Percentiles rank a stretch among this genome's conserved stretches.
These are phyloP conservation scores for Myriangium duriaei DNA, from an alignment of 2,329 filamentous ascomycete genomes.

Conservation along the genomic window DNA sequence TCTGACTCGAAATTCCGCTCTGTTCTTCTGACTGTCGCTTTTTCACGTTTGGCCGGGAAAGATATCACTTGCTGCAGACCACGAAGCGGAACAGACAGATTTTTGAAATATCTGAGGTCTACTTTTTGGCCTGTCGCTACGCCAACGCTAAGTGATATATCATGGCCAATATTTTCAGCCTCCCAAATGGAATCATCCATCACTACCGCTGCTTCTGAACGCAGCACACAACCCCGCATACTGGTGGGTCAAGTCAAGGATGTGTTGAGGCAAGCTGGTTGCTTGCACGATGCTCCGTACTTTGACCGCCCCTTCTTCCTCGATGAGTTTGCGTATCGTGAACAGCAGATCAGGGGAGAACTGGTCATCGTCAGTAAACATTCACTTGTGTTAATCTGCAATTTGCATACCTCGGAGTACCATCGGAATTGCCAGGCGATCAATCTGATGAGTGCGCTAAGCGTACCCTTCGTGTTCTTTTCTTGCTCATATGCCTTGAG, in stretches of 20 bases:
- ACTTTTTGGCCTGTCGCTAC: too few relatives aligned
- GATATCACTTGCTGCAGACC: too few relatives aligned
- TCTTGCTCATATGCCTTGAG: conserved; percentile 65
- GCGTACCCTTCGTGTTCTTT: conserved; percentile 66
- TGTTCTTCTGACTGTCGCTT: too few relatives aligned
- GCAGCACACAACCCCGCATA: conserved; percentile 90
- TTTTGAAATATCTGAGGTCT: too few relatives aligned
- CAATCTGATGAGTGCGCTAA: conserved; percentile 76
- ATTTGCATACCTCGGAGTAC: conserved; percentile 70
- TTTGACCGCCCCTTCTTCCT: conserved; percentile 95
- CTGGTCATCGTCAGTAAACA: conserved; percentile 26
- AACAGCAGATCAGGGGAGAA: conserved; percentile 87
- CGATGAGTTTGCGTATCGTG: conserved; percentile 82
- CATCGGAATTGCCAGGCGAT: conserved; percentile 98
- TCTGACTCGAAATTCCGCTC: too few relatives aligned
- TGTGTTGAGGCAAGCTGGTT: conserved; percentile 82
- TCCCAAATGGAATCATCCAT: conserved; percentile 43
- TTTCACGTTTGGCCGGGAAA: too few relatives aligned
- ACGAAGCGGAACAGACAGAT: too few relatives aligned
- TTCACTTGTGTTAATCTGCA: background rate
- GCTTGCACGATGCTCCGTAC: conserved; percentile 94
- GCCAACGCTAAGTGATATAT: conserved; percentile 1
- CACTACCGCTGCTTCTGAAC: conserved; percentile 87
- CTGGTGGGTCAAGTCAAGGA: conserved; percentile 88
- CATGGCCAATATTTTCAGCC: too few relatives aligned